These are phyloP conservation scores for Quaeritorhiza haematococci DNA, from an alignment of 371 early-diverging fungal genomes.

Conservation along the genomic window DNA sequence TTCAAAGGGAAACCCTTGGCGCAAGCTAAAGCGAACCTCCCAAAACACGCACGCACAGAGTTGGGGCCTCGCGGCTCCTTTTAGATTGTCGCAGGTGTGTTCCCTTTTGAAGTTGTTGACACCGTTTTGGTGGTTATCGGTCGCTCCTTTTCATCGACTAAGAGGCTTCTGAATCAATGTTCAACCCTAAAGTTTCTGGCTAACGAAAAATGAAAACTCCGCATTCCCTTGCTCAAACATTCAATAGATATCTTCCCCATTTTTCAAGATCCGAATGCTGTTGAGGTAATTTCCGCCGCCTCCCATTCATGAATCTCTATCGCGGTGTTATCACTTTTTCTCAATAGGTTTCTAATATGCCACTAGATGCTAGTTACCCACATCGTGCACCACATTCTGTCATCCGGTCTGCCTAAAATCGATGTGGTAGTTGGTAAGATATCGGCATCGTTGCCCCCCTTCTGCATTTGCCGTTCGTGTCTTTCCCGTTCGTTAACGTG, in stretches of 20 bases:
- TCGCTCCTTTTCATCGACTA: too few species aligned
- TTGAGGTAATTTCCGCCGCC: slow-evolving; percentile 50
- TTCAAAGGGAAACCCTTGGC: too few species aligned
- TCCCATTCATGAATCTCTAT: background rate
- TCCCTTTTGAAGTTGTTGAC: background rate
- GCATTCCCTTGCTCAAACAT: background rate
- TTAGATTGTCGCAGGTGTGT: background rate
- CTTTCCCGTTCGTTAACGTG: too few species aligned
- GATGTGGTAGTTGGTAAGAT: slow-evolving; percentile 81
- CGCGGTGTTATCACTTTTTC: background rate
- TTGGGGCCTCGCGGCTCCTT: background rate
- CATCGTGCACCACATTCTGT: slow-evolving; percentile 75
- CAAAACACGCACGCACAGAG: too few species aligned
- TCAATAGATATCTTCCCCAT: slow-evolving; percentile 85
- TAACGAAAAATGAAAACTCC: too few species aligned
- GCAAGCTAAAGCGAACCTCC: too few species aligned
- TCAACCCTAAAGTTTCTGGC: too few species aligned
- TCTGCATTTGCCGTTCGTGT: too few species aligned
- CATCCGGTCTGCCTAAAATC: slow-evolving; percentile 57
- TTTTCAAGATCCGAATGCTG: slow-evolving; percentile 90
- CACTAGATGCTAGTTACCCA: slow-evolving; percentile 66
- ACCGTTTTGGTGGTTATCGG: too few species aligned
- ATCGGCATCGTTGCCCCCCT: background rate
- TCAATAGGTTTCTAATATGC: background rate
- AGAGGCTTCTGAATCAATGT: too few species aligned